phyloP scores from a whole-genome alignment of 768 basidiomycete species.

The Leccinum incarnatum region DNA sequence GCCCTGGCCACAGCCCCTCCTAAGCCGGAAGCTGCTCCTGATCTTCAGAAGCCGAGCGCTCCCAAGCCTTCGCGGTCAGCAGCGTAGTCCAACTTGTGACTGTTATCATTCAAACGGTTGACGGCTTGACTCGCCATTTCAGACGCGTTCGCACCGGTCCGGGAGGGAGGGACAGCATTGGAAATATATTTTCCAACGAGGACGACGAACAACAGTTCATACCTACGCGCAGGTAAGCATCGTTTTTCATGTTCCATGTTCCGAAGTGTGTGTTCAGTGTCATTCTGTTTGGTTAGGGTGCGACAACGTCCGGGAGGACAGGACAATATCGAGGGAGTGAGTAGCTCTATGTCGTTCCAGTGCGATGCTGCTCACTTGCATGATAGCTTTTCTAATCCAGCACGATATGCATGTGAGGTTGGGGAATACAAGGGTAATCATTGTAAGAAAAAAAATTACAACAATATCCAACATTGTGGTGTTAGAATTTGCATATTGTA shows the following conservation, averaged over 20 bases:
- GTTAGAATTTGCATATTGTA: not conserved
- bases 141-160: slow-evolving; percentile 35
- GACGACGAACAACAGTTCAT: slow-evolving; percentile 49
- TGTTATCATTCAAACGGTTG: not conserved
- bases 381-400: slow-evolving; percentile 28
- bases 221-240: slow-evolving; percentile 62
- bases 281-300: slow-evolving; percentile 41
- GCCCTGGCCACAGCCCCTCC: slow-evolving; percentile 61
- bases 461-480: not conserved
- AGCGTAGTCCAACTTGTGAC: slow-evolving; percentile 17
- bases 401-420: not conserved
- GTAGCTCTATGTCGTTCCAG: slow-evolving; percentile 12
- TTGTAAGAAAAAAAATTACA: not conserved
- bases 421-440: not conserved
- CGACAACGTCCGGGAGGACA: slow-evolving; percentile 65
- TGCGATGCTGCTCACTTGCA: not conserved
- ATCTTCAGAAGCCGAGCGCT: not conserved
- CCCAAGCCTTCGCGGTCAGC: slow-evolving; percentile 53
- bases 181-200: slow-evolving; percentile 45
- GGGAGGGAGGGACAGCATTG: slow-evolving; percentile 30
- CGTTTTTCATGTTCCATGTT: not conserved
- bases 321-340: slow-evolving; percentile 51
- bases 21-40: slow-evolving; percentile 36
- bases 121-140: slow-evolving; percentile 11
- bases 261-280: not conserved